phyloP scores from a whole-genome alignment of 2,329 filamentous ascomycete genomes.

The Coniosporium tulheliwenetii region DNA sequence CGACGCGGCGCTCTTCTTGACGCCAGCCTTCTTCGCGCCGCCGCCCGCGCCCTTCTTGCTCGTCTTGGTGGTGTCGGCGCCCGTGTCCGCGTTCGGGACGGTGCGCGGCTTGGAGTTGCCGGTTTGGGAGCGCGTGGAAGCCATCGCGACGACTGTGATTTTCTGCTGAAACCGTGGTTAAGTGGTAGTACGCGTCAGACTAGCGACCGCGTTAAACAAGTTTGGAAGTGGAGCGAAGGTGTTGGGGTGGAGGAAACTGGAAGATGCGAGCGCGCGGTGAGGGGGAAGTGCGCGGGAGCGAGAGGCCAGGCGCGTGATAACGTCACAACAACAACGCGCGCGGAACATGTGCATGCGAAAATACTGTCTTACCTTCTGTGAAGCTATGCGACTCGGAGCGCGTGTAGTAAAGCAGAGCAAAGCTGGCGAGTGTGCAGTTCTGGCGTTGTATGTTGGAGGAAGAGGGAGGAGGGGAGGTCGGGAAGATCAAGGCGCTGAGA shows the following conservation, averaged over 20 bases:
- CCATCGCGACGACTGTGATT: background rate
- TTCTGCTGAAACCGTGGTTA: background rate
- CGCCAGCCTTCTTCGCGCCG: slow-evolving; percentile 9
- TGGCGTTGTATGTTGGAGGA: background rate
- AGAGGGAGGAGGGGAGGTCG: background rate
- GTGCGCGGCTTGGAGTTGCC: slow-evolving; percentile 39
- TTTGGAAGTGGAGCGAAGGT: background rate
- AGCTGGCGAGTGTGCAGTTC: background rate
- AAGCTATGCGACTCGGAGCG: background rate
- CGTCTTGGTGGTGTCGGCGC: slow-evolving; percentile 14
- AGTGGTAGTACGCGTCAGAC: background rate
- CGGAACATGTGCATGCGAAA: background rate
- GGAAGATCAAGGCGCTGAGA: background rate
- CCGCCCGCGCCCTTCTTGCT: slow-evolving; percentile 3
- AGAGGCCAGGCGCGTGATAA: background rate
- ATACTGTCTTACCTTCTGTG: background rate
- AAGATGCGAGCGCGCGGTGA: background rate
- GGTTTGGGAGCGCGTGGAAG: slow-evolving; percentile 31
- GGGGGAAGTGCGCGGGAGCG: background rate
- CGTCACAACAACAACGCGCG: background rate
- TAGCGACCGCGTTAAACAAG: background rate
- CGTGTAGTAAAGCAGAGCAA: background rate
- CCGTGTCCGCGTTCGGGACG: slow-evolving; percentile 33
- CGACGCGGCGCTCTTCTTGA: slow-evolving; percentile 21
- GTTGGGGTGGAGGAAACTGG: background rate